Conservation (phyloP, 1,139 yeast species). For the Candida gigantensis region DNA sequence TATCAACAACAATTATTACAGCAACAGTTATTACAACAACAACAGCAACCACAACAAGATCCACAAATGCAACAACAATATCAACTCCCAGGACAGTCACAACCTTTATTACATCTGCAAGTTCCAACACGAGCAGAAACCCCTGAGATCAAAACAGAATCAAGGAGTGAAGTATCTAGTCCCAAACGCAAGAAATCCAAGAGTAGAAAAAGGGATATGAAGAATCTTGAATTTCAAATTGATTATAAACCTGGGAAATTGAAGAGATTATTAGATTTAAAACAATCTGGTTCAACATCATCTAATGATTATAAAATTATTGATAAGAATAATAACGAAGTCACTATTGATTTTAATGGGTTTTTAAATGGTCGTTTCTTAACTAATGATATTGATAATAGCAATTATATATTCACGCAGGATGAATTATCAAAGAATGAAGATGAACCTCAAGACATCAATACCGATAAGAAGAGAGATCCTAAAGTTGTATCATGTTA, state of each 20-base stretch:
- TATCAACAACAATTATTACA: constrained; percentile 5
- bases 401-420: constrained; percentile 33
- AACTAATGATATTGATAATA: constrained; percentile 46
- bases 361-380: constrained; percentile 45
- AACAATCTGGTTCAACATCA: constrained; percentile 19
- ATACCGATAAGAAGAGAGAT: constrained; percentile 18
- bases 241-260: constrained; percentile 32
- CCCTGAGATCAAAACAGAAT: constrained; percentile 1
- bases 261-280: constrained; percentile 33
- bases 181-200: constrained; percentile 19
- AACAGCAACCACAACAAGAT: constrained; percentile 5
- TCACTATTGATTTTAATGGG: constrained; percentile 33
- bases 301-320: constrained; percentile 28
- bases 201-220: constrained; percentile 14
- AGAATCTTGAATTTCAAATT: constrained; percentile 18
- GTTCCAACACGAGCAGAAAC: neutral
- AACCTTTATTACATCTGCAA: no score
- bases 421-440: constrained; percentile 14
- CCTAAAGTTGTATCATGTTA: constrained; percentile 49
- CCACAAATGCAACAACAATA: no score
- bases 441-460: constrained; percentile 4
- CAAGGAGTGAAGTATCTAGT: constrained; percentile 7
- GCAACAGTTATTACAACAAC: constrained; percentile 5
- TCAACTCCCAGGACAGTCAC: neutral
- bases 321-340: constrained; percentile 31